phyloP scores from a whole-genome alignment of 73 alveolate species.

The Stentor coeruleus region DNA sequence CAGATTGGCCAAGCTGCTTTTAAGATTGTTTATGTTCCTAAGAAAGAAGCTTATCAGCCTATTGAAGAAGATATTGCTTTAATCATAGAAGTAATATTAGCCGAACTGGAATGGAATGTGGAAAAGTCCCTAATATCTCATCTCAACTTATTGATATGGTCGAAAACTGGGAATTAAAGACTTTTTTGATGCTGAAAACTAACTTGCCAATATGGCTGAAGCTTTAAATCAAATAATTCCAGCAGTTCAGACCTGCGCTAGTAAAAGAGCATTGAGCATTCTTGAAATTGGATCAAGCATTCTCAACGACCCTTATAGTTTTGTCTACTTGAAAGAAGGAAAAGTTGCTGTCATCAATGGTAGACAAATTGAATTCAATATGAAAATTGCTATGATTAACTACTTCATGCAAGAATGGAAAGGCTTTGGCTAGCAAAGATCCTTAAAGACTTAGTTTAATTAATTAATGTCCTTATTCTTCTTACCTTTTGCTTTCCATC shows the following conservation, averaged over 20 bases:
- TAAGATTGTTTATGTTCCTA: not conserved
- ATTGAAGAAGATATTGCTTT: not conserved
- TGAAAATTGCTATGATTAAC: not conserved
- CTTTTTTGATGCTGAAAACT: not conserved
- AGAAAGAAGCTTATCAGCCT: not conserved
- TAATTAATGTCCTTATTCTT: too few species aligned
- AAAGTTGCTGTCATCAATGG: not conserved
- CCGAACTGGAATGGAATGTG: not conserved
- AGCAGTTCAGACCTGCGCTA: not conserved
- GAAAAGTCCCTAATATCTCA: not conserved
- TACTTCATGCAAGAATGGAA: not conserved
- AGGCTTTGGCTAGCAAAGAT: not conserved
- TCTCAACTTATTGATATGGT: not conserved
- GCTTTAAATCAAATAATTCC: not conserved
- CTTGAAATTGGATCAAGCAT: not conserved
- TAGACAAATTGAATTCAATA: not conserved
- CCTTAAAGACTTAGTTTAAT: not conserved
- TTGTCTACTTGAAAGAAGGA: not conserved
- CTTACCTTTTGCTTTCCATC: too few species aligned
- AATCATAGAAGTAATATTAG: not conserved
- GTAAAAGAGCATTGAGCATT: not conserved
- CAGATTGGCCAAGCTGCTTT: not conserved
- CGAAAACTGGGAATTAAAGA: not conserved
- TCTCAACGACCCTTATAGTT: not conserved
- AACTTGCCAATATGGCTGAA: not conserved